Conservation (phyloP, 2,329 filamentous ascomycete genomes). For the Neofusicoccum laricinum region DNA sequence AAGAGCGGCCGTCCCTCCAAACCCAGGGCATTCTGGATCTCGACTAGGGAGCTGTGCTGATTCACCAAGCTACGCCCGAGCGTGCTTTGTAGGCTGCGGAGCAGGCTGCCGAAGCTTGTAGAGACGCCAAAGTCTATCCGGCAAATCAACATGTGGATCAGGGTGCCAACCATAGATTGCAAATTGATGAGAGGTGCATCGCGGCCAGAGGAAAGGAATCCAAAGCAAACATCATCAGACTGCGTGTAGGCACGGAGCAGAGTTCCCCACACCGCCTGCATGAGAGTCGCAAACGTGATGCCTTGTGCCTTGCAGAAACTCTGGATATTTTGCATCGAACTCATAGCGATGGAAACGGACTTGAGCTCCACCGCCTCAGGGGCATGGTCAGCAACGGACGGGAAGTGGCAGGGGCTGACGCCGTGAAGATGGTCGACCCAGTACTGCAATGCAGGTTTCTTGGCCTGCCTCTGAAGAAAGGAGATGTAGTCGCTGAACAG, state of each 20-base stretch:
- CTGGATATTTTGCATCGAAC: background rate
- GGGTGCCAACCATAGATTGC: background rate
- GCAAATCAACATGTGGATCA: background rate
- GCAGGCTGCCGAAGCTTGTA: slow-evolving; percentile 36
- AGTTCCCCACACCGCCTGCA: slow-evolving; percentile 18
- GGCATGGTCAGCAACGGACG: slow-evolving; percentile 5
- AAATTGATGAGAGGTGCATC: slow-evolving; percentile 48
- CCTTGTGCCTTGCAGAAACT: background rate
- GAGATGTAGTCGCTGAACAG: slow-evolving; percentile 36
- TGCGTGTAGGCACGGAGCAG: slow-evolving; percentile 29
- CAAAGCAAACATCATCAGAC: slow-evolving; percentile 38
- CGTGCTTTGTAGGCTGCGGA: slow-evolving; percentile 24
- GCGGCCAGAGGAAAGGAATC: slow-evolving; percentile 37
- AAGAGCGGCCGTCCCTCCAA: slow-evolving; percentile 39
- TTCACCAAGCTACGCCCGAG: slow-evolving; percentile 27
- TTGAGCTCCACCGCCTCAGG: background rate
- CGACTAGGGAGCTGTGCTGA: slow-evolving; percentile 38
- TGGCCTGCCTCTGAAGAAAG: slow-evolving; percentile 26
- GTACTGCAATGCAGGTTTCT: slow-evolving; percentile 25
- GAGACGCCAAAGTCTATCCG: slow-evolving; percentile 37
- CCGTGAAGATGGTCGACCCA: slow-evolving; percentile 32
- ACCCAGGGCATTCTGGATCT: slow-evolving; percentile 46
- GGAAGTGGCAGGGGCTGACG: slow-evolving; percentile 33
- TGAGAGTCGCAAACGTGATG: slow-evolving; percentile 21
- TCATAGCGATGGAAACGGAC: background rate